Base-by-base conservation (phyloP, 1,139 yeast genomes). In the Yarrowia galli region DNA sequence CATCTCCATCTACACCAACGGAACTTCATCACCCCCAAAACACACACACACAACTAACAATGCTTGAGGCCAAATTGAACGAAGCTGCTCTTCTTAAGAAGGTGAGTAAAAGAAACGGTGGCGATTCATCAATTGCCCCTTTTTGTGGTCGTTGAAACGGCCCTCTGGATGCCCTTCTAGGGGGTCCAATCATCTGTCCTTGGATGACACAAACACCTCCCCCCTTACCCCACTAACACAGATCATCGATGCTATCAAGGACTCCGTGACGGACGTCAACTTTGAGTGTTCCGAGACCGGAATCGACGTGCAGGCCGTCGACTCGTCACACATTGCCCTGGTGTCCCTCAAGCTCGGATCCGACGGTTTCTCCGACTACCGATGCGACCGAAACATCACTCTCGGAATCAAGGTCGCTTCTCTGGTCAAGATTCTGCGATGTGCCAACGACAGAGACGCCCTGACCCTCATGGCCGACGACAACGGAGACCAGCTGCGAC, bases 51-150 rank as follows among this genome's bases (percentile, higher is more conserved):
- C 60, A 49, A 38, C 40, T 43, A 76, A 77, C 69, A 71, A 95
- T 95, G 98, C 88, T 95, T 83, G 99, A 95, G 87, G 99, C 98
- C 73, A 92, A 92, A 83, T 91, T 95, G 74, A 95, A 89, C 75
- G 93, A 92, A 83, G 97, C 99, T 70, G 85, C 93, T 71, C 85
- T 92, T 74, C 86, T 96, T 78, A 95, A 95, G 81, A 92, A 91
- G 75, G 87, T 84, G 74, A 63, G 82, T 74, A 18, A 3, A 16
- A 20, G 13, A 13, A 45, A 6, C 49, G 15, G 28, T 18, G 32
- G 20, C 2, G 15, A 20, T 38, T 42, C 20, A 20, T 42, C 20
- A 20, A 12, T 20, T 42, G 15, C 10, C 20, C 12, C 9, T n/a
- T n/a, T 18, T 20, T 20, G n/a, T n/a, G n/a, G n/a, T n/a, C n/a